phyloP scores from a whole-genome alignment of 345 rosid genomes.

The Brassica cretica region DNA sequence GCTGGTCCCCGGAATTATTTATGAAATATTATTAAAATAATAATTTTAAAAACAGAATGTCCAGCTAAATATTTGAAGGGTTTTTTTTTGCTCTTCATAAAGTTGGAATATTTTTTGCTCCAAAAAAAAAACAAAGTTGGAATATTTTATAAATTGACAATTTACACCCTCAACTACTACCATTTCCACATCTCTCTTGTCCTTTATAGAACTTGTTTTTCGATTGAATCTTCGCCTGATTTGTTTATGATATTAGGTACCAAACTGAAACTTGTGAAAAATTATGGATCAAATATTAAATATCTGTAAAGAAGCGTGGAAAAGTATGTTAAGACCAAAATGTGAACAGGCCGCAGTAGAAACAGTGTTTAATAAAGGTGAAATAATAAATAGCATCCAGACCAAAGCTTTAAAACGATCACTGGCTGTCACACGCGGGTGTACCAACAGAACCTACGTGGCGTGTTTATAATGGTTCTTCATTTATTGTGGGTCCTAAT shows the following conservation, averaged over 20 bases:
- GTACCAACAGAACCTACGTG: conserved; percentile 30
- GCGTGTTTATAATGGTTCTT: conserved; percentile 1
- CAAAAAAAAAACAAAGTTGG: not conserved
- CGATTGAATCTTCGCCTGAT: not conserved
- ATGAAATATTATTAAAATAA: not conserved
- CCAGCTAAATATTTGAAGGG: not conserved
- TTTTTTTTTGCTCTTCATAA: not conserved
- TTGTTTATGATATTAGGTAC: not conserved
- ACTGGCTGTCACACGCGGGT: conserved; percentile 9
- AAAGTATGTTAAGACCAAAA: not conserved
- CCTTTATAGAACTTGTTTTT: not conserved
- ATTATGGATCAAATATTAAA: not conserved
- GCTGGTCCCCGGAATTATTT: conserved; percentile 19
- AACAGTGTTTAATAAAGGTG: not conserved
- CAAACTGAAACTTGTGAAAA: not conserved
- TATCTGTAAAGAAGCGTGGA: not conserved
- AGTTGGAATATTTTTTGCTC: not conserved
- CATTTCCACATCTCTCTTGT: not conserved
- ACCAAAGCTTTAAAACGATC: conserved; percentile 26
- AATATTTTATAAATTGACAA: conserved; percentile 2
- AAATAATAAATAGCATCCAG: conserved; percentile 15
- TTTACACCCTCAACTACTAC: conserved; percentile 9
- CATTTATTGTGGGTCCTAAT: conserved; percentile 11
- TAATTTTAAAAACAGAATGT: not conserved
- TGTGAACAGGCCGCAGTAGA: not conserved